Evolutionary conservation across 495 filamentous ascomycete species (phyloP).

Genomic region (Penicillium angulare): DNA sequence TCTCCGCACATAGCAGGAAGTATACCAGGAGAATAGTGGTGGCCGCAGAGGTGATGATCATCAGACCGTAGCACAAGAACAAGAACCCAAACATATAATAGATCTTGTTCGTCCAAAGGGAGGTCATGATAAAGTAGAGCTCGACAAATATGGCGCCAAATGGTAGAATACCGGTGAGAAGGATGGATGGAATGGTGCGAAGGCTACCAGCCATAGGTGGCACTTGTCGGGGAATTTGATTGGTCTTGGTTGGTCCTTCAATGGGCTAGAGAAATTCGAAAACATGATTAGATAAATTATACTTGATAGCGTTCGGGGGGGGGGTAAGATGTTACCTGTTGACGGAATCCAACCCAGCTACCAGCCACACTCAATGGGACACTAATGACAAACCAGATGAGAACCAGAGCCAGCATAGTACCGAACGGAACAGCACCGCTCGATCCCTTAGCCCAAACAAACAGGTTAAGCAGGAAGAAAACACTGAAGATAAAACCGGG

Average conservation of each 20-base stretch:
- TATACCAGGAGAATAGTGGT: conserved; percentile 92
- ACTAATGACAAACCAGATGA: conserved; percentile 96
- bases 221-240: conserved; percentile 97
- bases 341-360: conserved; percentile 88
- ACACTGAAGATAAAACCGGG: conserved; percentile 81
- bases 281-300: background rate
- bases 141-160: conserved; percentile 97
- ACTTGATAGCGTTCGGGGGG: background rate
- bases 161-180: conserved; percentile 86
- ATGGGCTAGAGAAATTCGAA: conserved; percentile 40
- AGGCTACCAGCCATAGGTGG: conserved; percentile 79
- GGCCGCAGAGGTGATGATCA: conserved; percentile 92
- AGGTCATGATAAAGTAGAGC: conserved; percentile 97
- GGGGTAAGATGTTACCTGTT: conserved; percentile 37
- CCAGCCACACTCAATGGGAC: conserved; percentile 87
- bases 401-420: conserved; percentile 89
- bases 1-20: conserved; percentile 90
- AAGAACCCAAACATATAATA: conserved; percentile 99
- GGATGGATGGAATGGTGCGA: conserved; percentile 78
- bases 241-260: conserved; percentile 83
- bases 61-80: conserved; percentile 94
- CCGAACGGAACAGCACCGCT: conserved; percentile 94
- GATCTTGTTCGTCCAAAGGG: conserved; percentile 94
- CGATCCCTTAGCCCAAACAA: conserved; percentile 87
- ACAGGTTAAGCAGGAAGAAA: conserved; percentile 95